These are phyloP conservation scores for Fraxinus angustifolia DNA, from an alignment of 305 asterid species.

Conservation along the genomic window DNA sequence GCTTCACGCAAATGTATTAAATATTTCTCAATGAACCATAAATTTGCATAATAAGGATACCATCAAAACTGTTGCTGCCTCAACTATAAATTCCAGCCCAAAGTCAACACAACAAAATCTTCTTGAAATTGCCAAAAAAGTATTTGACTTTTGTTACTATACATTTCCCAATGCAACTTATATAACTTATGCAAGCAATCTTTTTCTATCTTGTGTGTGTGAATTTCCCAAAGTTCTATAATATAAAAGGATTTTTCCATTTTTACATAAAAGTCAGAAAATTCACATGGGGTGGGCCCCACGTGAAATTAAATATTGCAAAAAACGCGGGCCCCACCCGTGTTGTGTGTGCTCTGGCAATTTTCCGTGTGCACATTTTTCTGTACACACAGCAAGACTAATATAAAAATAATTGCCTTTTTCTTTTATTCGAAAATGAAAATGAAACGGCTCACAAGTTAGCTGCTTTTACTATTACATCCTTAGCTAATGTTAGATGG, in stretches of 20 bases:
- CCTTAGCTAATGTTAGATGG: not conserved
- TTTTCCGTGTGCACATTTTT: too few relatives aligned
- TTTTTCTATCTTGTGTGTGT: not conserved
- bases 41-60: not conserved
- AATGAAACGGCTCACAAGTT: not conserved
- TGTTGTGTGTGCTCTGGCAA: too few relatives aligned
- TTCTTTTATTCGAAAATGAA: not conserved
- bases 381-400: too few relatives aligned
- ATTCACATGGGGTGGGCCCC: too few relatives aligned
- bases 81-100: not conserved
- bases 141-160: not conserved
- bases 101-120: not conserved
- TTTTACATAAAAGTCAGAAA: too few relatives aligned
- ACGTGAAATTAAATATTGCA: too few relatives aligned
- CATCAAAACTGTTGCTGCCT: not conserved
- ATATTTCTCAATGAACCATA: not conserved
- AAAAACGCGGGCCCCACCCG: too few relatives aligned
- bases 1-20: not conserved
- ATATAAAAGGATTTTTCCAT: not conserved
- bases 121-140: not conserved
- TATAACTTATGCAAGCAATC: not conserved
- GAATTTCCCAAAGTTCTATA: not conserved
- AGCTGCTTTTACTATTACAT: not conserved
- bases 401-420: not conserved
- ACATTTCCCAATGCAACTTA: not conserved